Evolutionary conservation across 768 basidiomycete species (phyloP).

Genomic region (Calocera cornea): DNA sequence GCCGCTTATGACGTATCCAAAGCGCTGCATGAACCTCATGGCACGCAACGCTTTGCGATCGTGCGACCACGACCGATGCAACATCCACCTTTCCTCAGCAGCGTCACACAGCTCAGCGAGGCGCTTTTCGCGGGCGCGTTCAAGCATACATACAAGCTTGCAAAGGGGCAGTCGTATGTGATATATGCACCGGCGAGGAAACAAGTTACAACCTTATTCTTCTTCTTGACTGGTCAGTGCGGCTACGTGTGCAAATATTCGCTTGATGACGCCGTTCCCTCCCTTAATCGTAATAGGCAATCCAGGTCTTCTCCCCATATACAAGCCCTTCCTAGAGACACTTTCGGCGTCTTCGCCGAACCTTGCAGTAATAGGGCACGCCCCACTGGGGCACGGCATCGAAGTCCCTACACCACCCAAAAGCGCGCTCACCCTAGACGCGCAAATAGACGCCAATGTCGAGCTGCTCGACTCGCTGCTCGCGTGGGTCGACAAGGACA

Average conservation of each 20-base stretch:
- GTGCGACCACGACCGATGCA: not conserved
- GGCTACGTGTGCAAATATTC: not conserved
- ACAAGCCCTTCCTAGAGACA: not conserved
- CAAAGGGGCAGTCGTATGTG: not conserved
- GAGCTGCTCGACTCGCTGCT: not conserved
- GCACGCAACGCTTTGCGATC: not conserved
- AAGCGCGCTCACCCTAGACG: not conserved
- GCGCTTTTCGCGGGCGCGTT: not conserved
- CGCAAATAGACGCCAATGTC: not conserved
- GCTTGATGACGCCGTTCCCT: not conserved
- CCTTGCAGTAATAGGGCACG: not conserved
- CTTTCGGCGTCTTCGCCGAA: not conserved
- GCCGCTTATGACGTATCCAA: not conserved
- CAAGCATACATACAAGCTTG: not conserved
- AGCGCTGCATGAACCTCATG: not conserved
- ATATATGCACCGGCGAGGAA: not conserved
- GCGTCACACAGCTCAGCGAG: not conserved
- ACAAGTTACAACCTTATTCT: not conserved
- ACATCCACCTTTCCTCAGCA: not conserved
- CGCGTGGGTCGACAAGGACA: not conserved
- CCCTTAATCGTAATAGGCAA: not conserved
- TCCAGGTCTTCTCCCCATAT: not conserved
- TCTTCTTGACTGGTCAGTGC: not conserved
- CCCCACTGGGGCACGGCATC: not conserved
- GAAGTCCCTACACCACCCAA: not conserved